These are phyloP conservation scores for Hexamita inflata DNA, from an alignment of 208 protist genomes.

Conservation along the genomic window DNA sequence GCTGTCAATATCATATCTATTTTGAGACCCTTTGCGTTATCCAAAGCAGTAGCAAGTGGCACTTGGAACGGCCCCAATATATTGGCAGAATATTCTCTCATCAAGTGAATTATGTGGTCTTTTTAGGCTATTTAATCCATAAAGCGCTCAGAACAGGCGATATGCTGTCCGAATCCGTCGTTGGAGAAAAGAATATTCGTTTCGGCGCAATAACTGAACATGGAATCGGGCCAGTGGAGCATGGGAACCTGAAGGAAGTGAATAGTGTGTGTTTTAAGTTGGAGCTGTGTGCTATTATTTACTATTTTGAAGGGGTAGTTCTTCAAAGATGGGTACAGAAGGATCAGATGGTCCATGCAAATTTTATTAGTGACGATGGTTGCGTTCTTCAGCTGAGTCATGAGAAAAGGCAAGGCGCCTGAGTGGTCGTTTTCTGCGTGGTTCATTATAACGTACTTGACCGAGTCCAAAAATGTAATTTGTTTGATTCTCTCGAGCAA, in stretches of 20 bases:
- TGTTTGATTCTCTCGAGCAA: background rate
- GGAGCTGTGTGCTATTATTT: background rate
- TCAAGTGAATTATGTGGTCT: background rate
- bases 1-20: background rate
- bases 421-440: conserved; percentile 17
- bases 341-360: background rate
- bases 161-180: conserved; percentile 18
- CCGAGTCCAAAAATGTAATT: background rate
- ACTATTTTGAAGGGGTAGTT: background rate
- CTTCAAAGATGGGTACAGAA: conserved; percentile 16
- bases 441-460: conserved; percentile 16
- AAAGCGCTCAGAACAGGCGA: background rate
- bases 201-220: background rate
- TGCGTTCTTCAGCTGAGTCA: background rate
- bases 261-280: background rate
- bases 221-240: conserved; percentile 23
- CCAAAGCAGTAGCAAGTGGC: background rate
- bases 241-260: conserved; percentile 12
- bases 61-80: conserved; percentile 1
- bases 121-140: background rate
- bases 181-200: conserved; percentile 21
- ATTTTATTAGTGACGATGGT: conserved; percentile 1
- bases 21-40: background rate
- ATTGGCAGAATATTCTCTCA: conserved; percentile 14
- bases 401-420: background rate